phyloP scores from a whole-genome alignment of 768 basidiomycete genomes.

The Leucosporidium scottii region DNA sequence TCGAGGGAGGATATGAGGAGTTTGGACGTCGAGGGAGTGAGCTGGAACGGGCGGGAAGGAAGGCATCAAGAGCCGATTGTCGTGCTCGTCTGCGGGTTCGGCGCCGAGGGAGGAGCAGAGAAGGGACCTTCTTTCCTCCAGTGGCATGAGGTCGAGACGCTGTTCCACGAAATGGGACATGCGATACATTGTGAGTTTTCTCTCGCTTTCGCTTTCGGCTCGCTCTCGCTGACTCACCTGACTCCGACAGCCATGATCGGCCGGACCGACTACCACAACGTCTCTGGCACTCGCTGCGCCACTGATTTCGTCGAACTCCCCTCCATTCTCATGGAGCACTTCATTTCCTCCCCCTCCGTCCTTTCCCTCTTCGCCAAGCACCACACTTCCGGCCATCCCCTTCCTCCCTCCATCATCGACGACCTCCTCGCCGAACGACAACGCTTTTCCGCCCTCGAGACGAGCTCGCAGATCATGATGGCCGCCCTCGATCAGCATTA shows the following conservation, averaged over 20 bases:
- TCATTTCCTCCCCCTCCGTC: slow-evolving; percentile 75
- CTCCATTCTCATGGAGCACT: slow-evolving; percentile 97
- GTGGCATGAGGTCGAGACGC: slow-evolving; percentile 88
- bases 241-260: slow-evolving; percentile 80
- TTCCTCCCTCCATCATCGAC: slow-evolving; percentile 41
- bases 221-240: neutral
- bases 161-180: slow-evolving; percentile 99
- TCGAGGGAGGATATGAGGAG: slow-evolving; percentile 44
- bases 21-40: slow-evolving; percentile 45
- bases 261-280: slow-evolving; percentile 93
- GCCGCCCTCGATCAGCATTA: slow-evolving; percentile 83
- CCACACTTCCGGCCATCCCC: slow-evolving; percentile 41
- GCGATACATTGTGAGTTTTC: slow-evolving; percentile 91
- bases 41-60: slow-evolving; percentile 57
- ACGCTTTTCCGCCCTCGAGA: slow-evolving; percentile 59
- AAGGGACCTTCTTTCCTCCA: slow-evolving; percentile 61
- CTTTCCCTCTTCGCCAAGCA: slow-evolving; percentile 58
- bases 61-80: slow-evolving; percentile 83
- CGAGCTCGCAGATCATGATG: slow-evolving; percentile 81
- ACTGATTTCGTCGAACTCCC: slow-evolving; percentile 98
- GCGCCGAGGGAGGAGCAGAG: slow-evolving; percentile 50
- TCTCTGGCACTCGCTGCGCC: slow-evolving; percentile 92
- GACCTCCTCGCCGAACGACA: slow-evolving; percentile 38
- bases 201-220: slow-evolving; percentile 1
- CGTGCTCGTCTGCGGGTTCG: slow-evolving; percentile 83